Base-by-base conservation (phyloP, 495 filamentous ascomycete species). In the Daldinia caldariorum region DNA sequence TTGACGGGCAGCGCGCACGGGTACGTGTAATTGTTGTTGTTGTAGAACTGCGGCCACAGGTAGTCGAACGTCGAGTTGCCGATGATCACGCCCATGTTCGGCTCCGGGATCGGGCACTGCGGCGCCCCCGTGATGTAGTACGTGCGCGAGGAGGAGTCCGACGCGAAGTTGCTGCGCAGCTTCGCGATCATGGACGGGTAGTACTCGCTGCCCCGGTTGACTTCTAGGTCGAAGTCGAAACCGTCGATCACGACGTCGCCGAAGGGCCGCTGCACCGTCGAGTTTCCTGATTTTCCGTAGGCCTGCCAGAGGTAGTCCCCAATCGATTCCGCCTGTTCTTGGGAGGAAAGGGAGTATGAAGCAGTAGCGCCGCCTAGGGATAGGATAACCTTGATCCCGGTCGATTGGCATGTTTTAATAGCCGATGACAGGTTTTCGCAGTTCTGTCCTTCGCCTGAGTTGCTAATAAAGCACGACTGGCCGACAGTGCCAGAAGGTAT, bases 91-190 rank as follows among this genome's bases (percentile, higher is more conserved):
- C 81, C 83, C 79, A 88, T 88, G 53, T 82, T 82, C 2, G 80
- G 79, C 66, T 88, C 86, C 0, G 87, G 86, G 20, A 83, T 78
- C 0, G 80, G 81, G 51, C 87, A 89, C 67, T 88, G 85, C 3
- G 87, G 87, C 7, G 86, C 83, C 10, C 84, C 87, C 13, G 84
- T 83, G 65, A 89, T 84, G 73, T 84, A 85, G 76, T 88, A 89
- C 0, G 62, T 71, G 58, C 84, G 84, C 14, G 72, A 71, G 7
- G 72, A 71, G 7, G 77, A 29, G 58, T 76, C 84, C 1, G 75
- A 66, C n/a, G 74, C 74, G 69, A 86, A 85, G 35, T 78, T 75
- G 9, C 70, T 63, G n/a, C 85, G 85, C 13, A 89, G 81, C 2
- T 68, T 70, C 4, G 75, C 67, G 58, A 86, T 81, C 62, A 87